Evolutionary conservation across 257 asterid genomes (phyloP), one percentile per base, ranked within the genome.

Genomic region (Penstemon eatonii): DNA sequence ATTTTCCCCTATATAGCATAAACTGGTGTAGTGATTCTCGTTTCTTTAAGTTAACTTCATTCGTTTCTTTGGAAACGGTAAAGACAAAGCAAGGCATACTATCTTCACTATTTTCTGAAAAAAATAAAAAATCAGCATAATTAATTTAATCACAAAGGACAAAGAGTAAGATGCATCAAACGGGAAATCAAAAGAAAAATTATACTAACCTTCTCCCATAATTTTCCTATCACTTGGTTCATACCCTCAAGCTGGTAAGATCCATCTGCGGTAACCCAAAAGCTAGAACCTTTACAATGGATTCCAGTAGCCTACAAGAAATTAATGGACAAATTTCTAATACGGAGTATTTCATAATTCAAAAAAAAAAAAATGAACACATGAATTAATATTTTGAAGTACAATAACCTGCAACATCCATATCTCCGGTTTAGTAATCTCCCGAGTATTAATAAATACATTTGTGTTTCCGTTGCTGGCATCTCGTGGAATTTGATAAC

Each of bases 381-480:
- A 42, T 40, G 33, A 39, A 12, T 41, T 13, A 25, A 25, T 25
- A 25, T 18, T 4, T 25, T 10, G 10, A 63, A 60, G 53, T 49
- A 62, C 15, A 65, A 75, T 49, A 51, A 93, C 99, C 96, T 74
- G 19, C 81, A 91, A 75, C 89, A 89, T 78, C 75, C 15, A 67
- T 65, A 71, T 83, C 83, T 91, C 99, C 25, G 71, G 8, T 73
- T 73, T 78, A 6, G 99, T 87, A 71, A 94, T 89, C 90, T 83
- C 95, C 56, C 99, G 78, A 46, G 64, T 70, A 72, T 94, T 94
- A 72, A 94, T 82, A 72, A 73, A n/a, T 47, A 91, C 87, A 7
- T 78, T 68, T 1, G 95, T 91, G 73, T 82, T 79, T 15, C 99
- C 99, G 33, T 89, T 89, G 85, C 99, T 94, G 4, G 93, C 96